A percentile compares a stretch with the other conserved stretches of the same genome.
Evolutionary conservation across 495 filamentous ascomycete genomes (phyloP).

Genomic region (Trichoderma reesei): DNA sequence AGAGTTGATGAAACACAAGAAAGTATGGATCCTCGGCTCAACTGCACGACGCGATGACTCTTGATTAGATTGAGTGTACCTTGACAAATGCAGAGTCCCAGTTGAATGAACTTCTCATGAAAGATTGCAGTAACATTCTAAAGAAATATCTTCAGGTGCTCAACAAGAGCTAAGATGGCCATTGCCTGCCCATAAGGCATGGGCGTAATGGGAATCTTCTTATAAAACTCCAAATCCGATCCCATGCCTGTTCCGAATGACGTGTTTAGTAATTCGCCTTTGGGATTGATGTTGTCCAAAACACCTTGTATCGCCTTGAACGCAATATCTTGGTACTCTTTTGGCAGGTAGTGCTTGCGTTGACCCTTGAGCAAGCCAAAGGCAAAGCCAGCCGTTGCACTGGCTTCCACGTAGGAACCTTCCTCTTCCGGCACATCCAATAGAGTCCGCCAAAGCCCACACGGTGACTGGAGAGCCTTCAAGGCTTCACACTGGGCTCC

Average conservation of each 20-base stretch:
- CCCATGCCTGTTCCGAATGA: conserved; percentile 72
- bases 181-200: conserved; percentile 77
- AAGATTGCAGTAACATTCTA: conserved; percentile 13
- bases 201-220: conserved; percentile 54
- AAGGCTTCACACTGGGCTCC: conserved; percentile 54
- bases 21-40: no score
- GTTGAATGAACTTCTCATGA: neutral
- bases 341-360: conserved; percentile 54
- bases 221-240: conserved; percentile 54
- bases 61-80: no score
- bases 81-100: no score
- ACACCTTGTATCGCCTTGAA: conserved; percentile 52
- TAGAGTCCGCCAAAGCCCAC: conserved; percentile 59
- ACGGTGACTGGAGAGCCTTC: conserved; percentile 39
- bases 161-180: conserved; percentile 62
- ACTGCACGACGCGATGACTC: no score
- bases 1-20: no score
- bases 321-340: conserved; percentile 36
- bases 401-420: conserved; percentile 57
- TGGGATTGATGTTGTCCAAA: conserved; percentile 45
- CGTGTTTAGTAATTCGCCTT: conserved; percentile 56
- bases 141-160: conserved; percentile 51
- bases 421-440: conserved; percentile 48
- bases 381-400: conserved; percentile 66
- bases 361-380: conserved; percentile 64